Percentiles rank a stretch among this genome's conserved stretches.
phyloP scores from a whole-genome alignment of 768 basidiomycete genomes.

The Lentinula aciculospora region DNA sequence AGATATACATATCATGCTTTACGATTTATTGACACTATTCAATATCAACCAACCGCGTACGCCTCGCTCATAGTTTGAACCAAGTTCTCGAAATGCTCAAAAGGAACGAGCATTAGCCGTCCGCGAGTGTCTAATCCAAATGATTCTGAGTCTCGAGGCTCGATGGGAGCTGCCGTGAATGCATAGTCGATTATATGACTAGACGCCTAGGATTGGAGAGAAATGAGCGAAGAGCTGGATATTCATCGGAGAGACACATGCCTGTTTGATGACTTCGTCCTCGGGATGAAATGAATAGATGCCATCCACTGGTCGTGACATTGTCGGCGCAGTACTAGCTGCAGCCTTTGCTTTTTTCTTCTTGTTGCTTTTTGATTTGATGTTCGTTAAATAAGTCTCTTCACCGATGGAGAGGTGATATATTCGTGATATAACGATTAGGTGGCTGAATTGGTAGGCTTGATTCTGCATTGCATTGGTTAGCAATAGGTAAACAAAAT shows the following conservation, averaged over 20 bases:
- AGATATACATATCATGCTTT: too few relatives aligned
- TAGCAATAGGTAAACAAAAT: not conserved
- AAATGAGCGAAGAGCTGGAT: not conserved
- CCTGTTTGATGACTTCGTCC: conserved; percentile 69
- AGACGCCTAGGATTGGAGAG: conserved; percentile 35
- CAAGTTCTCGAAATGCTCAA: conserved; percentile 32
- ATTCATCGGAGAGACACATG: conserved; percentile 22
- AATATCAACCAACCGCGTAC: conserved; percentile 18
- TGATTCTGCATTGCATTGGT: conserved; percentile 31
- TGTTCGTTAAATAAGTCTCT: conserved; percentile 41
- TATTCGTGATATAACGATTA: conserved; percentile 70
- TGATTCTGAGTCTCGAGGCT: conserved; percentile 54
- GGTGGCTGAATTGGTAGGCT: conserved; percentile 68
- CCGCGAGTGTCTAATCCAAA: conserved; percentile 72
- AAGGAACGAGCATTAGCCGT: conserved; percentile 57
- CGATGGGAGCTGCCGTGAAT: conserved; percentile 44
- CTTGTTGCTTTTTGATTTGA: conserved; percentile 34
- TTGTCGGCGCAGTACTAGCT: conserved; percentile 14
- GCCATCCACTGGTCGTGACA: conserved; percentile 35
- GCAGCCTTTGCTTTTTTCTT: conserved; percentile 23
- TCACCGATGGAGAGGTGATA: conserved; percentile 73
- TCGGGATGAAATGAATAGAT: conserved; percentile 82
- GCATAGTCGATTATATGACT: conserved; percentile 42
- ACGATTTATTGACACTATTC: not conserved
- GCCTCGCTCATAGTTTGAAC: conserved; percentile 31